A percentile compares a stretch with the other conserved stretches of the same genome.
These are phyloP conservation scores for Ilyonectria sp. DNA, from an alignment of 2,329 filamentous ascomycete species.

Conservation along the genomic window DNA sequence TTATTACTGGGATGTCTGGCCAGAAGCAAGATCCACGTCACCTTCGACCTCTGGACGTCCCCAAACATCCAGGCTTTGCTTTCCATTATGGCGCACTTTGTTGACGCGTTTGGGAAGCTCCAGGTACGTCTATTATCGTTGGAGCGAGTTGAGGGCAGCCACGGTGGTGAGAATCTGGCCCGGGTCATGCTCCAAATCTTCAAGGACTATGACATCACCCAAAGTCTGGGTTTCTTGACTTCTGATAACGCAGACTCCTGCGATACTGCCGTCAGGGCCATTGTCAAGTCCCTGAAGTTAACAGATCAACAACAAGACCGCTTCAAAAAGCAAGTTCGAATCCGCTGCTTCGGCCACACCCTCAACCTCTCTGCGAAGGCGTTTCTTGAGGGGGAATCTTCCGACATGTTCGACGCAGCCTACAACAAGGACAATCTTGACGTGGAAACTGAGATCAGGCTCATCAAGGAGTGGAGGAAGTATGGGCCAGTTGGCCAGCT, in stretches of 20 bases:
- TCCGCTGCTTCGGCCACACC: neutral
- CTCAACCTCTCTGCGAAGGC: neutral
- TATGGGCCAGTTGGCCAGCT: neutral
- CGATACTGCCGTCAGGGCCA: neutral
- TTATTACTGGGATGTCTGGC: too few relatives aligned
- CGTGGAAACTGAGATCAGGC: neutral
- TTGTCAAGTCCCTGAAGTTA: neutral
- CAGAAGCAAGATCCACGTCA: neutral
- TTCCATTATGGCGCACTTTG: neutral
- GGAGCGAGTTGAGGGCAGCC: neutral
- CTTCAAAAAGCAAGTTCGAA: neutral
- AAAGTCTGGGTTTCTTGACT: neutral
- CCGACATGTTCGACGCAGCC: neutral
- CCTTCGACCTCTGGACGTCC: neutral
- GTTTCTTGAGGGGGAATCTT: neutral
- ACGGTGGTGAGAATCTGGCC: neutral
- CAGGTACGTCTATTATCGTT: neutral
- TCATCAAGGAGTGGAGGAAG: neutral
- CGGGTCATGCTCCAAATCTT: neutral
- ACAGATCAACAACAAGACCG: neutral
- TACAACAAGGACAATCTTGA: neutral
- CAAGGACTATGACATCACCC: neutral
- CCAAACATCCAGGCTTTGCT: neutral
- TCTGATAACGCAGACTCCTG: neutral
- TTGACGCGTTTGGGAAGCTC: neutral